Base-by-base conservation (phyloP, 192 early-diverging fungal genomes). In the Coemansia sp. region DNA sequence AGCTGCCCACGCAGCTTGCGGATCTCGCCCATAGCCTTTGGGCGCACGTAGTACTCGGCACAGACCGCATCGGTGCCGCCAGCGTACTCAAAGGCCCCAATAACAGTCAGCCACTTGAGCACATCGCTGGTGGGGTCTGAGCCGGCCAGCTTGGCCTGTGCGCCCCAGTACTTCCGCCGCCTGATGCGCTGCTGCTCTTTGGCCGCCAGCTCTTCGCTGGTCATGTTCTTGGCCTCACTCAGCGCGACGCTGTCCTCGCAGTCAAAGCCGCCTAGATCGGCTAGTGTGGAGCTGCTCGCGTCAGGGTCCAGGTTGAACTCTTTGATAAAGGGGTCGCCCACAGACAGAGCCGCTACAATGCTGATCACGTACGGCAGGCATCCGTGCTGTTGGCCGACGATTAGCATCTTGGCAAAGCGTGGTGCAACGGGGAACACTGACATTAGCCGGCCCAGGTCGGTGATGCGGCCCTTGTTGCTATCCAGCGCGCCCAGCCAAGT, bases 241-340 rank as follows among this genome's bases (percentile, higher is more conserved):
- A 80, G 71, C 6, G 85, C 76, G 22, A 85, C 46, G 34, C 75
- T 76, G 10, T 78, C 78, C 13, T 82, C 86, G 52, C 66, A 65
- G 2, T 47, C 52, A 36, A 42, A 36, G 88, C 84, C 15, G 65
- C 70, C 52, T 87, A 66, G 36, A 15, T 73, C 89, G 13, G 85
- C 85, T 24, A 82, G 79, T 36, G 64, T 68, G 29, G 65, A 74
- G 29, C 57, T 61, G 18, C 33, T 59, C 20, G 43, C 64, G 20
- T 77, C 88, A 42, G 85, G 74, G 63, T 88, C 86, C 67, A 93
- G 55, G 63, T 90, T 80, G 57, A 88, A 87, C 71, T 93, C 91
- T 44, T 90, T 86, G 51, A 98, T 81, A 80, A 99, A 98, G 15
- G 94, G 92, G 68, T 98, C 96, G 33, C 95, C 98, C 1, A 97